Conservation (phyloP, 148 eudicot species). For the Diospyros lotus region DNA sequence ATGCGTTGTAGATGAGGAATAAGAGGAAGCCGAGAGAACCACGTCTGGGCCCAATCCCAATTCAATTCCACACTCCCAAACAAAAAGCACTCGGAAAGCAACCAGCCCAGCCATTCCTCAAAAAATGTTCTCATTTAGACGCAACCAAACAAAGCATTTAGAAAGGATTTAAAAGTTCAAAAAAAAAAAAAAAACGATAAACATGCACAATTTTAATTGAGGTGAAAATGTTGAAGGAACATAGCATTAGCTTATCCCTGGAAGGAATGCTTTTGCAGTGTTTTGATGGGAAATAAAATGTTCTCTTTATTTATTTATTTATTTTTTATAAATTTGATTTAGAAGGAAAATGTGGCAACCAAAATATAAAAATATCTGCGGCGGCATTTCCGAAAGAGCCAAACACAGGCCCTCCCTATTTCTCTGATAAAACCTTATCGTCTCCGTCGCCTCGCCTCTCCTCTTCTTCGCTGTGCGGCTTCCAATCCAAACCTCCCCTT, state of each 20-base stretch:
- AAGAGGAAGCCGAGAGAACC: conserved; percentile 7
- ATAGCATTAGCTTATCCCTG: no score
- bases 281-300: neutral
- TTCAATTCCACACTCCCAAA: no score
- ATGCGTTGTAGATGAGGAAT: conserved; percentile 5
- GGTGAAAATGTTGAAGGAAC: no score
- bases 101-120: neutral
- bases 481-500: neutral
- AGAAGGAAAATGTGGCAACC: no score
- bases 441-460: neutral
- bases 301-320: neutral
- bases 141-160: neutral
- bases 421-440: conserved; percentile 14
- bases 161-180: no score
- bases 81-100: no score
- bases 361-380: no score
- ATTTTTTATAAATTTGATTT: neutral
- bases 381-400: neutral
- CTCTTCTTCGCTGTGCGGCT: neutral
- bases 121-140: neutral
- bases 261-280: neutral
- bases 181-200: no score
- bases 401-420: neutral
- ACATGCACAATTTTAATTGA: neutral
- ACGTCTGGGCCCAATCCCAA: neutral